Percentiles rank a stretch among this genome's conserved stretches.
phyloP scores from a whole-genome alignment of 1,284 basidiomycete species.

The Anthracocystis panici-leucophaei region DNA sequence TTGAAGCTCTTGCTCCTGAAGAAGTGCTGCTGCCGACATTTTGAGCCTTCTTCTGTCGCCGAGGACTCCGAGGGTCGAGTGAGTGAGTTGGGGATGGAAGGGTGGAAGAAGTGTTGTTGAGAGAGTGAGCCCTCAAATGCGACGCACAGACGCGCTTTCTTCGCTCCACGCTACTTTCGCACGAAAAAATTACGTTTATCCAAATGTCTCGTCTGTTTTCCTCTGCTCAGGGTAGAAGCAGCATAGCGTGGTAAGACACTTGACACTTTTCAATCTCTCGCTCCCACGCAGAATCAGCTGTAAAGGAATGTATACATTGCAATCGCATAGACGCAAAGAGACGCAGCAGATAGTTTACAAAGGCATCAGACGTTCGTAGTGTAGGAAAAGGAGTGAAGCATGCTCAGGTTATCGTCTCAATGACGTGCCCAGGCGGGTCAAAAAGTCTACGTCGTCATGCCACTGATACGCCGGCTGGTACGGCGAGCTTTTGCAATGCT shows the following conservation, averaged over 20 bases:
- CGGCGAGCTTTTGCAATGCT: slow-evolving; percentile 21
- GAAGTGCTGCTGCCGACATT: slow-evolving; percentile 45
- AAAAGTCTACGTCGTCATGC: slow-evolving; percentile 20
- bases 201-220: not conserved
- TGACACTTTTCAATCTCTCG: not conserved
- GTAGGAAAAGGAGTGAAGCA: slow-evolving; percentile 4
- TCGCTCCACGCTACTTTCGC: slow-evolving; percentile 1
- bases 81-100: not conserved
- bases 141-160: slow-evolving; percentile 18
- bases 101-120: not conserved
- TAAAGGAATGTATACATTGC: not conserved
- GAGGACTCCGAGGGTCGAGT: not conserved
- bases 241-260: no score
- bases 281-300: not conserved
- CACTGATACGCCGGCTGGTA: slow-evolving; percentile 33
- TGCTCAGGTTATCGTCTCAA: not conserved
- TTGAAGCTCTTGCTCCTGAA: slow-evolving; percentile 47
- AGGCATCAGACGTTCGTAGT: not conserved
- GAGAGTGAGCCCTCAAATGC: not conserved
- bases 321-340: not conserved
- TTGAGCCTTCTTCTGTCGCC: not conserved
- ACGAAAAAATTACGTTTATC: slow-evolving; percentile 4
- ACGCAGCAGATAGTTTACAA: not conserved
- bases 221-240: not conserved
- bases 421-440: not conserved